Evolutionary conservation across 768 basidiomycete genomes (phyloP).

Genomic region (Imleria badia): DNA sequence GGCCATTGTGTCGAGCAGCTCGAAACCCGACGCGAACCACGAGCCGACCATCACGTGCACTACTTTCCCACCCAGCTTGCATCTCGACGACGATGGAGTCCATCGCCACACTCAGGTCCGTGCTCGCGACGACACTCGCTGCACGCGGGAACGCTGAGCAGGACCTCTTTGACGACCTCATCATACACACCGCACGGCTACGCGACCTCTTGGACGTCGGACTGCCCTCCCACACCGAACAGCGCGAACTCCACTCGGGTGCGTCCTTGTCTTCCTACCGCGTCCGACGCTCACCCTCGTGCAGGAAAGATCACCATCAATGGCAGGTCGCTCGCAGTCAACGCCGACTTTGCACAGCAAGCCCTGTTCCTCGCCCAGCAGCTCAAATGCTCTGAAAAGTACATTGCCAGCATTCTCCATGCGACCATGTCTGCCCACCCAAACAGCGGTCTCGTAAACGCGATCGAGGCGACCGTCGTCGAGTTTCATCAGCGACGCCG

Average conservation of each 20-base stretch:
- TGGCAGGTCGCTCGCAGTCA: slow-evolving; percentile 68
- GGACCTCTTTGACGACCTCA: slow-evolving; percentile 72
- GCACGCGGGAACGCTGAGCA: slow-evolving; percentile 59
- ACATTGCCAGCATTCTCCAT: slow-evolving; percentile 69
- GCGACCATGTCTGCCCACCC: slow-evolving; percentile 62
- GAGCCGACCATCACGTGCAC: no score
- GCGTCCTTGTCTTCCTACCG: slow-evolving; percentile 33
- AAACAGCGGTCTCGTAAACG: slow-evolving; percentile 55
- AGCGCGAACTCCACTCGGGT: slow-evolving; percentile 65
- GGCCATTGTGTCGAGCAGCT: slow-evolving; percentile 14
- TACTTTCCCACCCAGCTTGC: not conserved
- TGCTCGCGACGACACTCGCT: slow-evolving; percentile 49
- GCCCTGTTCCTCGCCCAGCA: slow-evolving; percentile 77
- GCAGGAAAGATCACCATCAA: slow-evolving; percentile 66
- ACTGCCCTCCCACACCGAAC: slow-evolving; percentile 58
- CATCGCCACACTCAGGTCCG: slow-evolving; percentile 54
- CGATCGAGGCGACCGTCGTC: slow-evolving; percentile 64
- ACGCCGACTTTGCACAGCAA: slow-evolving; percentile 77
- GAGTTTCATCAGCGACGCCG: slow-evolving; percentile 71
- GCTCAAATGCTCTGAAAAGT: slow-evolving; percentile 80
- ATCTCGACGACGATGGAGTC: slow-evolving; percentile 48
- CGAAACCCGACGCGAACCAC: no score
- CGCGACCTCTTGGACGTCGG: slow-evolving; percentile 66
- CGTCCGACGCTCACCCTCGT: not conserved
- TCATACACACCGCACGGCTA: slow-evolving; percentile 63